Base-by-base conservation (phyloP, 2,329 filamentous ascomycete genomes). In the Trichophyton schoenleinii region DNA sequence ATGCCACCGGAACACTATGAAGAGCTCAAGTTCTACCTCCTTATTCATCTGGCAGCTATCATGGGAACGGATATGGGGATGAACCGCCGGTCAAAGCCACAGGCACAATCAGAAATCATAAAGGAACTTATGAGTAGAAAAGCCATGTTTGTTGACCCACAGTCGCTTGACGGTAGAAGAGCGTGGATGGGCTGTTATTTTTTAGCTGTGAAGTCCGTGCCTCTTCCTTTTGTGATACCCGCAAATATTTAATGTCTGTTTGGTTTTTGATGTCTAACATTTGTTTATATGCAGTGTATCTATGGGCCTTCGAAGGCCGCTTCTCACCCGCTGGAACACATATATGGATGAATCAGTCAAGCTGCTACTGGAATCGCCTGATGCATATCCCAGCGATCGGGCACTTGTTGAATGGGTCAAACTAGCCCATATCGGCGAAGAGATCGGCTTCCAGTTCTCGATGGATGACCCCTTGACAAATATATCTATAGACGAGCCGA, bases 11-110 rank as follows among this genome's bases (percentile, higher is more conserved):
- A 92, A 66, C 82, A 88, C 67, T 88, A 88, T 63, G 89, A 95
- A 68, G 87, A 94, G 74, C 83, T 92, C 69, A 94, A 94, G 70
- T 95, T 94, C 71, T 95, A 94, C 74, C 88, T 92, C 75, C 81
- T 94, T 66, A 84, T 90, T 53, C 89, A 95, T 71, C 84, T 89
- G 69, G 87, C 88, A 1, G 86, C 86, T 57, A 82, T 89, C 67
- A 89, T 95, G 85, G 87, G 87, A 28, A 84, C 95, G 60, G 90
- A 95, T 67, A 81, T 95, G 38, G 90, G 90, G 0, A 81, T 95
- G 5, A 88, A 86, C 15, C 81, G 83, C 64, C 77, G 79, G 65
- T 71, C 73, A 64, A 77, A 70, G 67, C 65, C 66, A 64, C 71
- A 73, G 67, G 53, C 63, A 6, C 71, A 68, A 55, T 66, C 71